These are phyloP conservation scores for Suhomyces xylopsoci DNA, from an alignment of 805 yeast genomes.

Conservation along the genomic window DNA sequence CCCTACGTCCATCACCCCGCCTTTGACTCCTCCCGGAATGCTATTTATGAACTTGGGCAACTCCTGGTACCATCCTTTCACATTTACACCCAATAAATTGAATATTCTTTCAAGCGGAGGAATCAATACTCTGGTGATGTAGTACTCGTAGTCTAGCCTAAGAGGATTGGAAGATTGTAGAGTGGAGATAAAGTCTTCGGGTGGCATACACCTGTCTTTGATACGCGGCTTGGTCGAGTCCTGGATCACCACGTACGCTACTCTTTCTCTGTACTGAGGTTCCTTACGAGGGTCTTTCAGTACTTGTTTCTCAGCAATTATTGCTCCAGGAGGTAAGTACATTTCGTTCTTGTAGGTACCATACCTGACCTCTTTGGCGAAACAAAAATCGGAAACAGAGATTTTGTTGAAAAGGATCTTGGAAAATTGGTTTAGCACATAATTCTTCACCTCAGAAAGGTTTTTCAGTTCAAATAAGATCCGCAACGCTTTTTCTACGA, in stretches of 20 bases:
- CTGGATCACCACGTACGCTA: constrained; percentile 77
- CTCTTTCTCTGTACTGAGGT: constrained; percentile 86
- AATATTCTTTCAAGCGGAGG: constrained; percentile 90
- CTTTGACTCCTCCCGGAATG: not conserved
- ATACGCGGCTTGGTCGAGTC: constrained; percentile 54
- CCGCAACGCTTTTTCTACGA: constrained; percentile 67
- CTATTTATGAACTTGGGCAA: constrained; percentile 45
- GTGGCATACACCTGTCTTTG: constrained; percentile 76
- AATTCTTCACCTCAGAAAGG: constrained; percentile 64
- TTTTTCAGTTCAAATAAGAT: constrained; percentile 71
- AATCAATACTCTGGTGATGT: constrained; percentile 75
- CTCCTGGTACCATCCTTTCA: constrained; percentile 70
- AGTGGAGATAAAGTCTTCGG: constrained; percentile 61
- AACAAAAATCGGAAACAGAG: constrained; percentile 79
- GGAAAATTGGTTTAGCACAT: constrained; percentile 61
- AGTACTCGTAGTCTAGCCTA: constrained; percentile 76
- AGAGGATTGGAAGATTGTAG: constrained; percentile 28
- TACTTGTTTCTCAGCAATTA: constrained; percentile 63
- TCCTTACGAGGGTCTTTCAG: constrained; percentile 66
- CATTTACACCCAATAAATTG: constrained; percentile 77
- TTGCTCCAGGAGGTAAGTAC: constrained; percentile 89
- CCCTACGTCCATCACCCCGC: not conserved
- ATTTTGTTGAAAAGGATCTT: constrained; percentile 64
- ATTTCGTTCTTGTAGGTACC: constrained; percentile 76
- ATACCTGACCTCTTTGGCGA: constrained; percentile 83